These are phyloP conservation scores for Dalechampia spathulata DNA, from an alignment of 441 rosid species.

Conservation along the genomic window DNA sequence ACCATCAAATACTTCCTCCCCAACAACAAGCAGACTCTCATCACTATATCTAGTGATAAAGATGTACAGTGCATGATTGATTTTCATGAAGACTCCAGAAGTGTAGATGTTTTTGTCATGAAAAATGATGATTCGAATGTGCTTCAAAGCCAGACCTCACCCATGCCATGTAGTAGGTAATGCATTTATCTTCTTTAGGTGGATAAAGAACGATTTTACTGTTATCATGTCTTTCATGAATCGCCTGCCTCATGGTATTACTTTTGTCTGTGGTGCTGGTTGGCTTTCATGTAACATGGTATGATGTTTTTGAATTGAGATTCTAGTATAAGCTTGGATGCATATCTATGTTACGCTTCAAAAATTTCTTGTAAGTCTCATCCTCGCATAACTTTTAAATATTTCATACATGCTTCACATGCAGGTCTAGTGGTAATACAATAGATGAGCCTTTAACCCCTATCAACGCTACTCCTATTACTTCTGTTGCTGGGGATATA, in stretches of 20 bases:
- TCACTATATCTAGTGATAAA: conserved; percentile 33
- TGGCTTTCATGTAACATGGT: conserved; percentile 1
- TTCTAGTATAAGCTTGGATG: conserved; percentile 7
- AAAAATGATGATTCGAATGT: conserved; percentile 15
- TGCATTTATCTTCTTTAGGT: conserved; percentile 2
- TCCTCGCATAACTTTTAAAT: not conserved
- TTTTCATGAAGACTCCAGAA: conserved; percentile 29
- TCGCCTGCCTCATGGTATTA: not conserved
- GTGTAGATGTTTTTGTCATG: conserved; percentile 25
- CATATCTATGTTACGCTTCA: conserved; percentile 1
- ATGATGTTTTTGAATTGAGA: conserved; percentile 3
- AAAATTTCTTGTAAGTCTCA: not conserved
- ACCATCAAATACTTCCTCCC: conserved; percentile 31
- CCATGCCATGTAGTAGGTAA: conserved; percentile 21
- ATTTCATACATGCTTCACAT: conserved; percentile 10
- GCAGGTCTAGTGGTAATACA: conserved; percentile 26
- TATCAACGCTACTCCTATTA: conserved; percentile 14
- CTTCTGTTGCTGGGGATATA: conserved; percentile 6
- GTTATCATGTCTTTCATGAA: not conserved
- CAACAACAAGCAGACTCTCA: conserved; percentile 26
- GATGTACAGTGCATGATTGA: conserved; percentile 30
- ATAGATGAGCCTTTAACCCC: conserved; percentile 21
- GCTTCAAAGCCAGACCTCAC: not conserved
- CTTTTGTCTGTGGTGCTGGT: not conserved
- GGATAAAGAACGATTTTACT: not conserved